phyloP scores from a whole-genome alignment of 2,329 filamentous ascomycete species.

The Geosmithia morbida region DNA sequence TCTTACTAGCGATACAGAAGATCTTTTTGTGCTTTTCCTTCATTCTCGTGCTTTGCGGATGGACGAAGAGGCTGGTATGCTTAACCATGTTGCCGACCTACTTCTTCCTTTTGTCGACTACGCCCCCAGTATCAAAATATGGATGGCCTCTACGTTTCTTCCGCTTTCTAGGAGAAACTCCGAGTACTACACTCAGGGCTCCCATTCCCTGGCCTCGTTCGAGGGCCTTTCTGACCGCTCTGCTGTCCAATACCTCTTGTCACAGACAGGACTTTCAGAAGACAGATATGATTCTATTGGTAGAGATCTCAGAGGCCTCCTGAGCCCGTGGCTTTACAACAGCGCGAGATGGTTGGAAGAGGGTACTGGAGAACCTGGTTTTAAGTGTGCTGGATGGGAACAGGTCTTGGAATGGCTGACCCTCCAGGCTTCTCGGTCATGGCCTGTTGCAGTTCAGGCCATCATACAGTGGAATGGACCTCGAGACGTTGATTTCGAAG shows the following conservation, averaged over 20 bases:
- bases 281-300: slow-evolving; percentile 29
- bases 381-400: slow-evolving; percentile 48
- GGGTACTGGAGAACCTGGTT: slow-evolving; percentile 6
- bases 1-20: slow-evolving; percentile 21
- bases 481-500: slow-evolving; percentile 53
- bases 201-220: slow-evolving; percentile 47
- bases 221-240: slow-evolving; percentile 42
- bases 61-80: slow-evolving; percentile 57
- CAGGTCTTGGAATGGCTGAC: slow-evolving; percentile 54
- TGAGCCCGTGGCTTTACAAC: slow-evolving; percentile 63
- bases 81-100: slow-evolving; percentile 53
- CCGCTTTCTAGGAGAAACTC: slow-evolving; percentile 55
- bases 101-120: slow-evolving; percentile 53
- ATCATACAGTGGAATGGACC: slow-evolving; percentile 64
- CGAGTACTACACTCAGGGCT: slow-evolving; percentile 49
- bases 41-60: slow-evolving; percentile 54
- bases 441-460: slow-evolving; percentile 46
- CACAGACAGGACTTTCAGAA: slow-evolving; percentile 31
- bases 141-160: slow-evolving; percentile 55
- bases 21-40: slow-evolving; percentile 48
- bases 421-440: slow-evolving; percentile 40
- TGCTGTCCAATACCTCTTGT: slow-evolving; percentile 48
- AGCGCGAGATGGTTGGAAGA: slow-evolving; percentile 39
- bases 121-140: slow-evolving; percentile 45
- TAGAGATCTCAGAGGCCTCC: slow-evolving; percentile 51